Base-by-base conservation (phyloP, 441 rosid genomes). In the Sinapis alba region DNA sequence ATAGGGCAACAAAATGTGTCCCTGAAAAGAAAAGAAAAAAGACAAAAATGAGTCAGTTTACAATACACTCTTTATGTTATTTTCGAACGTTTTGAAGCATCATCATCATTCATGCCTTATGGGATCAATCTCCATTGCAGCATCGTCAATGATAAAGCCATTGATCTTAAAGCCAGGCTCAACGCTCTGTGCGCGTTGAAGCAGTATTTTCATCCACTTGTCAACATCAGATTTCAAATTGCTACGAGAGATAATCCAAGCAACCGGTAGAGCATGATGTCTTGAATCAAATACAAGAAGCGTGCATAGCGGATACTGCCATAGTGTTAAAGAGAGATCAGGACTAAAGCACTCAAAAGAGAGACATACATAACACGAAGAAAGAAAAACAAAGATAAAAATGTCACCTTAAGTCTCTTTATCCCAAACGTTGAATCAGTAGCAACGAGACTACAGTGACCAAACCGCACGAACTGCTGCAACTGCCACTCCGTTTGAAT, bases 401-500 rank as follows among this genome's bases (percentile, higher is more conserved):
- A 24, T 24, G 27, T 24, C 84, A 92, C 98, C 99, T 89, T 92
- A 19, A 95, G 90, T 80, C 93, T 88, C 80, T 95, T 91, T 65
- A 92, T 86, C 79, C 99, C 99, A 74, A 95, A 95, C 32, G 97
- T 90, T 3, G 98, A 91, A 85, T 92, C 98, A 45, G 89, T 88
- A 7, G 98, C 97, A 79, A 95, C 69, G 24, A 92, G 87, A 85
- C 94, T 87, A 62, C 82, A 84, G 83, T 91, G 97, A 15, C 99
- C 98, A 74, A 92, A 95, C 2, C 99, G 94, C 19, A 89, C 83
- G 84, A 95, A 83, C 71, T 92, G 99, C 81, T 95, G 97, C 89
- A 95, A 78, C 83, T 92, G 99, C 98, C 98, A 95, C 79, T 95
- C 98, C 5, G 97, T 92, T 80, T 95, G 99, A 78, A 95, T 89